Base-by-base conservation (phyloP, 2,329 filamentous ascomycete species). In the Scytalidium lignicola region DNA sequence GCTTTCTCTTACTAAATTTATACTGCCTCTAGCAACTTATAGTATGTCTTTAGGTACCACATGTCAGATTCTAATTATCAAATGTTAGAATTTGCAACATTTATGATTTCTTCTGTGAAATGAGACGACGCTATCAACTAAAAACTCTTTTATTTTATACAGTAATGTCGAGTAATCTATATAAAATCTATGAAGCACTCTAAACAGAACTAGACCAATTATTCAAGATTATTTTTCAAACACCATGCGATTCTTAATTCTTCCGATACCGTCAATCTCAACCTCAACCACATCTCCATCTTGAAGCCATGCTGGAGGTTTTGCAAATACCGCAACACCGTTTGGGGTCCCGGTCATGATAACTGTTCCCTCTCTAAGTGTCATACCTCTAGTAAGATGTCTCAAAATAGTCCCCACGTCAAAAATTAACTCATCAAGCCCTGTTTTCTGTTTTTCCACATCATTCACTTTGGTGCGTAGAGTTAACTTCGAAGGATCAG, bases 281-380 rank as follows among this genome's bases (percentile, higher is more conserved):
- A 45, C 28, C 18, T 45, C 43, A 19, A 45, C 43, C 3, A 29
- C 22, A 19, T 45, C 43, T 12, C 43, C 43, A 32, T 45, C 43
- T 29, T 45, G 19, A 7, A 45, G 22, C 32, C 32, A 37, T 37
- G 32, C 32, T 17, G 32, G 32, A 10, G 32, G 32, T 37, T 37
- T 43, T 15, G 22, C 22, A 26, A 43, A 43, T 4, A 43, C 41
- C 3, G 20, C 41, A 43, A 43, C 41, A 18, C 41, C 41, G 18
- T 15, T 43, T 9, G 41, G 41, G 6, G 41, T 43, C 20, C 41
- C 41, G 5, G 41, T 43, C 41, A 43, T 43, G 18, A 43, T 26
- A 8, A 26, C 41, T 18, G 41, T 43, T 13, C 41, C 41, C 12
- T 12, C 9, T 8, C 20, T 7, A 43, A 43, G 32, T 37, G 32